Base-by-base conservation (phyloP, 352 stramenopile species). In the Phytophthora hybrid region DNA sequence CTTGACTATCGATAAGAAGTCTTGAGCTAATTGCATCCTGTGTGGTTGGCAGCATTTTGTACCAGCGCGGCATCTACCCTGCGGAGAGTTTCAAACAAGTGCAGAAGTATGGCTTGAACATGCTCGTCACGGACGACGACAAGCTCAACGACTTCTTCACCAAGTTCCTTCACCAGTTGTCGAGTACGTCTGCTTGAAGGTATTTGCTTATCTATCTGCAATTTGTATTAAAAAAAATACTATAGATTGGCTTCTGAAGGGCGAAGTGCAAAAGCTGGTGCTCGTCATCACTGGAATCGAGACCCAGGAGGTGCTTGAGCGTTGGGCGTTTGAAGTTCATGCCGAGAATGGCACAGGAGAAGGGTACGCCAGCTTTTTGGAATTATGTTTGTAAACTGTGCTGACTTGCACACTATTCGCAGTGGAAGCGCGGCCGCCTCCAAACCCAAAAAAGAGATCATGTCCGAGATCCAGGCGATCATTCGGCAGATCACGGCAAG, bases 401-500 rank as follows among this genome's bases (percentile, higher is more conserved):
- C 8, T 75, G 18, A 71, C 11, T 10, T 2, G 21, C 29, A 16
- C 41, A 18, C 4, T 51, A 16, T 54, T 59, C 58, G 57, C 44
- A 70, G 56, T 66, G 32, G 29, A 63, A 88, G 78, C 52, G 51
- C 67, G 16, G 37, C 76, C 46, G 63, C 67, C 32, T 83, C 71
- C 16, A 98, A 98, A 70, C 73, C 89, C 6, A 76, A 89, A 44
- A 98, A 98, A 70, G 94, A 99, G 66, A 99, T 99, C 78, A 98
- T 98, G 84, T 87, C 94, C 29, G 98, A 99, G 76, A 99, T 99
- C 64, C 97, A 99, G 81, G 97, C 98, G 8, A 99, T 99, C 70
- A 99, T 99, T 77, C 94, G 98, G 23, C 98, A 99, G 87, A 99
- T 99, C 77, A 99, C 98, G 21, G 97, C 97, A 11, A 97, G 88